phyloP scores from a whole-genome alignment of 2,329 filamentous ascomycete genomes.

The Fusarium sp. region DNA sequence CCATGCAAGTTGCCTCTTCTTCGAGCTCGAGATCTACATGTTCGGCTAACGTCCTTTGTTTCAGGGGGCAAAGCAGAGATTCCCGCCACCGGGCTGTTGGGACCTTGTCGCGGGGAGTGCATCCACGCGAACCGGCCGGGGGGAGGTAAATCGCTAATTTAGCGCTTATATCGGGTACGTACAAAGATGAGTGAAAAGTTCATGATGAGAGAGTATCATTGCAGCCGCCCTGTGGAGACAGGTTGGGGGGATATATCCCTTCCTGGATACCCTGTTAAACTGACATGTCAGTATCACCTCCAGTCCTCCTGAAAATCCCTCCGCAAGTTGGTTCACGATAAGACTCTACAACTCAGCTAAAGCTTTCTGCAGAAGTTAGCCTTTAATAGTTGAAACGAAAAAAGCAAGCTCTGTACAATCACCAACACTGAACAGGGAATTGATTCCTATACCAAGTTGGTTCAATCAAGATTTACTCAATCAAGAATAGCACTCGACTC shows the following conservation, averaged over 20 bases:
- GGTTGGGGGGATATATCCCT: background rate
- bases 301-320: background rate
- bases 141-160: background rate
- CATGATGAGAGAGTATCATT: background rate
- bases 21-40: background rate
- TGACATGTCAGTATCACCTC: background rate
- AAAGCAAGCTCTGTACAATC: background rate
- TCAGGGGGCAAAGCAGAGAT: background rate
- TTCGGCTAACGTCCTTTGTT: background rate
- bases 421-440: background rate
- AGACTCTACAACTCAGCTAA: background rate
- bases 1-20: background rate
- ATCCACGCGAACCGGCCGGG: background rate
- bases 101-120: background rate
- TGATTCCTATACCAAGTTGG: background rate
- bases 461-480: background rate
- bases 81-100: background rate
- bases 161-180: background rate
- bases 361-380: background rate
- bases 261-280: background rate
- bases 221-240: background rate
- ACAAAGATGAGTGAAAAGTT: background rate
- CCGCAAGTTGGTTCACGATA: background rate
- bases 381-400: background rate
- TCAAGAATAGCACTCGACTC: background rate